Base-by-base conservation (phyloP, 2,329 filamentous ascomycete genomes). In the Sphaerulina vaccinii region DNA sequence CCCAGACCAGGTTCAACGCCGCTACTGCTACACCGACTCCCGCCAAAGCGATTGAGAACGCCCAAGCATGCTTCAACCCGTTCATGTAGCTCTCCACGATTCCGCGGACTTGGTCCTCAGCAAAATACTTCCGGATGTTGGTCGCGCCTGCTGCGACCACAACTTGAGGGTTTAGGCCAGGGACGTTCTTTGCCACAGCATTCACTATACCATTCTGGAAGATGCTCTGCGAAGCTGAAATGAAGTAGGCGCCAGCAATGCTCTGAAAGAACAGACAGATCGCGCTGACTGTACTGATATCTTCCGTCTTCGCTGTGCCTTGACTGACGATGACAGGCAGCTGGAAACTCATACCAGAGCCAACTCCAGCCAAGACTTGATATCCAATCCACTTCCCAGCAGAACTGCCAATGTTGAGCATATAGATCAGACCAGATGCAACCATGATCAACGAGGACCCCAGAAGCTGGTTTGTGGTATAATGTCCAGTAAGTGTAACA, bases 41-140 rank as follows among this genome's bases (percentile, higher is more conserved):
- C 15, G 23, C 36, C 3, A 52, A 37, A 15, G 61, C 60, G 39
- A 63, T 60, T 19, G 50, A 38, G 10, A 62, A 45, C 21, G 55
- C 58, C 48, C 58, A 67, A 1, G 57, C 56, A 29, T 55, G 51
- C 46, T 61, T 61, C 21, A 69, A 42, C 3, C 66, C 66, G 5
- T 32, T 48, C 66, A 68, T 67, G 35, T 88, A 88, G 19, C 43
- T 48, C 24, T n/a, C 36, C 15, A 52, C 39, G 2, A 38, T 29
- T 6, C 29, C 36, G 10, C 18, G 11, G 18, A 47, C 18, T 18
- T 36, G 22, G 1, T 0, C 82, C 83, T 0, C 71, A 57, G 1
- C 83, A 70, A 11, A 90, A 81, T 1, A 71, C 67, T 76, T 48
- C 29, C 43, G 13, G 6, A 90, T 72, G 44, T 82, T 76, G 0